Conservation (phyloP, 805 yeast species). For the Saccharomycopsis microspora region DNA sequence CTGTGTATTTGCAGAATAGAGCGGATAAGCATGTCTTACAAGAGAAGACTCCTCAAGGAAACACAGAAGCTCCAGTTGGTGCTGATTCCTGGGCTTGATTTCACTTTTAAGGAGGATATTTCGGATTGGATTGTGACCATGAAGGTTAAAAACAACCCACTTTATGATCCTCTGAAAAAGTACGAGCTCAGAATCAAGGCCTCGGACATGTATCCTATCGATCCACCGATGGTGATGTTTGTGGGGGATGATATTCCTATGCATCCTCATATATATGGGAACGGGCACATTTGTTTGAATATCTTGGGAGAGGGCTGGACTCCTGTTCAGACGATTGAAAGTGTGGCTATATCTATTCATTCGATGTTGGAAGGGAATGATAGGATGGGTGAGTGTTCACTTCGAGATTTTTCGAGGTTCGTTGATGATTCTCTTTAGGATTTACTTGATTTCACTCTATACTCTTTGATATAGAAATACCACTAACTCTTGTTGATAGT, state of each 20-base stretch:
- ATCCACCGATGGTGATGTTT: conserved; percentile 47
- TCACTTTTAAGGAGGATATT: background rate
- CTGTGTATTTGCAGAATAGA: background rate
- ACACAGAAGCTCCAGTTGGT: background rate
- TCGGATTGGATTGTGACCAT: conserved; percentile 3
- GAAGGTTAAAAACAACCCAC: conserved; percentile 1
- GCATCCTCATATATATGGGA: conserved; percentile 66
- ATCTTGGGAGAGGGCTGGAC: conserved; percentile 58
- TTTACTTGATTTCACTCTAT: no score
- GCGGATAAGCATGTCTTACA: conserved; percentile 1
- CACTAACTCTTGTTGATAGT: no score
- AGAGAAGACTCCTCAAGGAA: conserved; percentile 10
- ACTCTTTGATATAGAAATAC: no score
- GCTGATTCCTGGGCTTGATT: conserved; percentile 3
- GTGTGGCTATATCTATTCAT: conserved; percentile 46
- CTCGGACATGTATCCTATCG: conserved; percentile 41
- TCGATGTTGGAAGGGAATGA: conserved; percentile 48
- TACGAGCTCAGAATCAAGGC: conserved; percentile 35
- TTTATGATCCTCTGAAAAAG: background rate
- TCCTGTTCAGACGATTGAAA: conserved; percentile 31
- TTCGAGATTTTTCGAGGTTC: no score
- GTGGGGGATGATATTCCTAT: conserved; percentile 38
- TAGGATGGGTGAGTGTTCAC: conserved; percentile 17
- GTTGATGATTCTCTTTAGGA: no score
- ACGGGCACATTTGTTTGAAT: conserved; percentile 71